A percentile compares a stretch with the other conserved stretches of the same genome.
phyloP scores from a whole-genome alignment of 2,329 filamentous ascomycete species.

The Phialophora verrucosa region DNA sequence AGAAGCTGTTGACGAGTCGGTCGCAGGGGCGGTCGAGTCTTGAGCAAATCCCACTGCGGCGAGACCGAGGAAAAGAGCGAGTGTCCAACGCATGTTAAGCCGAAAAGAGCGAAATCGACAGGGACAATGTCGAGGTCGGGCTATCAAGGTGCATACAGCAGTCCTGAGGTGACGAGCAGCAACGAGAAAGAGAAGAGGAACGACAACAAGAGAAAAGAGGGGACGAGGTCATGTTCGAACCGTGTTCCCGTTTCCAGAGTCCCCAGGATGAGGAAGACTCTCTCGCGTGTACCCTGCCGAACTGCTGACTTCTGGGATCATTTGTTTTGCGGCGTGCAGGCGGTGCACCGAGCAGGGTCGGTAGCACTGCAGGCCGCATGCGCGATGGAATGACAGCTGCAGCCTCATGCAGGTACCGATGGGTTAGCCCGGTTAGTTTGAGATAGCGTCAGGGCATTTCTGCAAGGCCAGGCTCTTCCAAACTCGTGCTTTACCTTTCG shows the following conservation, averaged over 20 bases:
- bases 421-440: constrained; percentile 7
- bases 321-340: neutral
- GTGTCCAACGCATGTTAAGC: constrained; percentile 17
- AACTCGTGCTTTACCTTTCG: neutral
- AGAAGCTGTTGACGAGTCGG: constrained; percentile 12
- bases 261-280: neutral
- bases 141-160: neutral
- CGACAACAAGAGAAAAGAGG: constrained; percentile 1
- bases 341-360: too few relatives aligned
- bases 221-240: neutral
- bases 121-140: constrained; percentile 10
- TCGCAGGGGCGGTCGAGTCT: constrained; percentile 13
- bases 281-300: neutral
- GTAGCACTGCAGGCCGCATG: constrained; percentile 4
- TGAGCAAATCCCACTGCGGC: constrained; percentile 23
- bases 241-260: neutral
- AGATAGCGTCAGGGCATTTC: constrained; percentile 7
- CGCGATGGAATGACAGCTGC: constrained; percentile 10
- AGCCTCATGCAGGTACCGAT: constrained; percentile 20
- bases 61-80: constrained; percentile 21
- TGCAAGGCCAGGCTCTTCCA: constrained; percentile 13
- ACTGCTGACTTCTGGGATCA: neutral
- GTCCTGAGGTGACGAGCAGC: neutral
- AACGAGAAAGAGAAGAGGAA: constrained; percentile 3
- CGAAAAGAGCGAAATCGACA: constrained; percentile 20